phyloP scores from a whole-genome alignment of 768 basidiomycete genomes.

The Leucocoprinus leucothites region DNA sequence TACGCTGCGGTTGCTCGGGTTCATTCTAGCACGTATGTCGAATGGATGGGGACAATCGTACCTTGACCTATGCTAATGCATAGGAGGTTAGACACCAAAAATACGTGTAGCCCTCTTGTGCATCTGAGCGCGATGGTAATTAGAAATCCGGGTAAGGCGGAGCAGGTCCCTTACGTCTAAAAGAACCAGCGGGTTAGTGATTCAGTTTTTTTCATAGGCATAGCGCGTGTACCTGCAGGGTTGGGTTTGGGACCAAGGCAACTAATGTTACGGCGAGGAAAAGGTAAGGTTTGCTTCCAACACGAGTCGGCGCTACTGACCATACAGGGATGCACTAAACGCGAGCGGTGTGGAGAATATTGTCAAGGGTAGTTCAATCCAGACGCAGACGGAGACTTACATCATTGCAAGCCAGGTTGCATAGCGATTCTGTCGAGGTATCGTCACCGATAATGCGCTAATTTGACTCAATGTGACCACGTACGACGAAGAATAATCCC shows the following conservation, averaged over 20 bases:
- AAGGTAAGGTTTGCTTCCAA: background rate
- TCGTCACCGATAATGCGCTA: background rate
- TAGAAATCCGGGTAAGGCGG: background rate
- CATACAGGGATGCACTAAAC: slow-evolving; percentile 5
- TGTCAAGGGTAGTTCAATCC: background rate
- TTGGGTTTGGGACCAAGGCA: slow-evolving; percentile 8
- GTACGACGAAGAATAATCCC: slow-evolving; percentile 4
- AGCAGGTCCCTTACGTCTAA: background rate
- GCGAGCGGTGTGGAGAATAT: background rate
- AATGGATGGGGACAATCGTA: background rate
- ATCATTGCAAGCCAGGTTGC: slow-evolving; percentile 7
- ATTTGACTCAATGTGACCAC: background rate
- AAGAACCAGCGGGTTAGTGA: background rate
- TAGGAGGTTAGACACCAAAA: background rate
- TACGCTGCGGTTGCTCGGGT: background rate
- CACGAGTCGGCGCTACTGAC: background rate
- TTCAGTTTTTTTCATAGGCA: background rate
- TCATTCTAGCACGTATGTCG: background rate
- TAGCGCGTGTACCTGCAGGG: background rate
- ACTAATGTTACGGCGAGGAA: background rate
- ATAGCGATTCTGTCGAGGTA: slow-evolving; percentile 2
- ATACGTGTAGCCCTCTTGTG: background rate
- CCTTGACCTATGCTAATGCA: slow-evolving; percentile 8
- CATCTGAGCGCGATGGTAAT: background rate
- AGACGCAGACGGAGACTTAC: background rate